Conservation (phyloP, 768 basidiomycete genomes). For the Phanerochaete carnosa region DNA sequence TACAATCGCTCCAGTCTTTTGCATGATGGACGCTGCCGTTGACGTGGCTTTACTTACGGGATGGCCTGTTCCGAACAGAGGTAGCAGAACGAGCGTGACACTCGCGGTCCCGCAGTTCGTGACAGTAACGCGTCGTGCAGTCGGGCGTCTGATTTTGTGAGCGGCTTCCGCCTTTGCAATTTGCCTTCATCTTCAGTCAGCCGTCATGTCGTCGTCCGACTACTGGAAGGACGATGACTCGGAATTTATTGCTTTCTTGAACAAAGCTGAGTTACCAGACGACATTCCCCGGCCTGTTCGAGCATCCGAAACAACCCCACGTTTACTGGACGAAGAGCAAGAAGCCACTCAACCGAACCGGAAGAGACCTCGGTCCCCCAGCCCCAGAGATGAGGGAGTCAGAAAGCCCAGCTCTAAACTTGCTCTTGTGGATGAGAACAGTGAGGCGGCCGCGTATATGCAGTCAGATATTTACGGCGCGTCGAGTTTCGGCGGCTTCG, state of each 20-base stretch:
- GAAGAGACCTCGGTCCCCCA: slow-evolving; percentile 36
- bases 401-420: slow-evolving; percentile 11
- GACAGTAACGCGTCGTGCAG: background rate
- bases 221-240: slow-evolving; percentile 55
- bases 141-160: background rate
- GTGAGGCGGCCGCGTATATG: slow-evolving; percentile 14
- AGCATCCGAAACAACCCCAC: background rate
- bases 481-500: slow-evolving; percentile 76
- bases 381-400: slow-evolving; percentile 32
- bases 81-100: background rate
- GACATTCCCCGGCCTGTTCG: slow-evolving; percentile 26
- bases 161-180: background rate
- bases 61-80: background rate
- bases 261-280: slow-evolving; percentile 43
- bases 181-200: background rate
- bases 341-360: slow-evolving; percentile 32
- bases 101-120: background rate
- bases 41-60: too few relatives aligned
- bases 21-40: background rate
- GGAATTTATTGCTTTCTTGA: slow-evolving; percentile 48
- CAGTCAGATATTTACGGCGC: slow-evolving; percentile 59
- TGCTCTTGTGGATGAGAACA: slow-evolving; percentile 10
- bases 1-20: background rate
- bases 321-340: background rate
- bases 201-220: slow-evolving; percentile 39